A percentile compares a stretch with the other conserved stretches of the same genome.
Evolutionary conservation across 768 basidiomycete species (phyloP).

Genomic region (Amanita molliuscula): DNA sequence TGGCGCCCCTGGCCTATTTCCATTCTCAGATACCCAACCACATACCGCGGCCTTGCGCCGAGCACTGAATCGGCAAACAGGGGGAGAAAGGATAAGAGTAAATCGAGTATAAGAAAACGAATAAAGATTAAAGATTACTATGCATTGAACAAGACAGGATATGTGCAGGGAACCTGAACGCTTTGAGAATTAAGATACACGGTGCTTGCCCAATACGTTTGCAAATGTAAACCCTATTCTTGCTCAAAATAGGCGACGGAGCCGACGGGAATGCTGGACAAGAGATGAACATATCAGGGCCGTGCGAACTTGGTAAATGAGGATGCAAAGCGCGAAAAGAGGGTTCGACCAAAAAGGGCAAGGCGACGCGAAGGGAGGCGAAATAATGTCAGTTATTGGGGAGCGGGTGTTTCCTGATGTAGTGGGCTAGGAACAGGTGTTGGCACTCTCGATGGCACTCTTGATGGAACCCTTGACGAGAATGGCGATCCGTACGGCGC

Average conservation of each 20-base stretch:
- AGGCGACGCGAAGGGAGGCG: background rate
- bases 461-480: conserved; percentile 22
- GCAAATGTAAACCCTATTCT: background rate
- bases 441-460: conserved; percentile 17
- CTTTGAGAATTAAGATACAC: conserved; percentile 1
- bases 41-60: background rate
- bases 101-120: background rate
- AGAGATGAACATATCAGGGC: background rate
- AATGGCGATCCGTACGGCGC: conserved; percentile 34
- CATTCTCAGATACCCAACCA: background rate
- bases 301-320: background rate
- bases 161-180: background rate
- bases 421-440: conserved; percentile 2
- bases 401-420: background rate
- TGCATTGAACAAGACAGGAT: background rate
- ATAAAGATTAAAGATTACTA: background rate
- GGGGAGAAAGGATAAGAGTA: background rate
- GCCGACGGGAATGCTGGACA: background rate
- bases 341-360: background rate
- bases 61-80: background rate
- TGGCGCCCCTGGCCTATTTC: background rate
- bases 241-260: background rate
- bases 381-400: background rate
- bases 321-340: background rate
- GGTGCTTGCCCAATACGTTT: background rate